A percentile compares a stretch with the other conserved stretches of the same genome.
Conservation (phyloP, 768 basidiomycete genomes). For the Phaeolepiota aurea region DNA sequence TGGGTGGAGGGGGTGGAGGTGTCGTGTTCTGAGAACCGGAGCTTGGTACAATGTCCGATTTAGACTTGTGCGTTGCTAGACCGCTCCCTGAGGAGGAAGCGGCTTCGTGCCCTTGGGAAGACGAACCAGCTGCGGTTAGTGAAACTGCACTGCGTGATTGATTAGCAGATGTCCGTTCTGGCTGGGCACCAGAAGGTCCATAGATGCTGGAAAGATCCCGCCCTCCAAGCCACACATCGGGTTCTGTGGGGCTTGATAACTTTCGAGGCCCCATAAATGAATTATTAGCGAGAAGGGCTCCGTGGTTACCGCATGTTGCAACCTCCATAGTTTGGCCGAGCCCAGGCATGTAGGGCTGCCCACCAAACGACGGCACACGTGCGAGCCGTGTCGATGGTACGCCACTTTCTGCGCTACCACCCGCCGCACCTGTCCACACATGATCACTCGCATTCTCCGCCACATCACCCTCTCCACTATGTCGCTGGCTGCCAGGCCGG, state of each 20-base stretch:
- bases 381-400: conserved; percentile 2
- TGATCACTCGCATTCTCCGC: conserved; percentile 3
- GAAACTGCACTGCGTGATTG: conserved; percentile 10
- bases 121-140: conserved; percentile 8
- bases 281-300: conserved; percentile 5
- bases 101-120: conserved; percentile 9
- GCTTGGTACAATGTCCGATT: neutral
- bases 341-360: conserved; percentile 12
- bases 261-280: conserved; percentile 4
- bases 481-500: conserved; percentile 8
- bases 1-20: conserved; percentile 7
- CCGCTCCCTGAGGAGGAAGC: conserved; percentile 7
- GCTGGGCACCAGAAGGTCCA: conserved; percentile 3
- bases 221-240: conserved; percentile 2
- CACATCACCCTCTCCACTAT: conserved; percentile 9
- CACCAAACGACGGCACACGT: conserved; percentile 12
- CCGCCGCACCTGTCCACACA: conserved; percentile 6
- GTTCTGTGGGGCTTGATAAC: neutral
- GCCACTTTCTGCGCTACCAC: conserved; percentile 15
- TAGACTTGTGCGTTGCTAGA: neutral
- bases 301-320: neutral
- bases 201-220: neutral
- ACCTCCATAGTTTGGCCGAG: conserved; percentile 8
- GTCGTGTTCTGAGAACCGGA: conserved; percentile 10
- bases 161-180: neutral